These are phyloP conservation scores for Pseudozyma pruni DNA, from an alignment of 1,284 basidiomycete genomes.

Conservation along the genomic window DNA sequence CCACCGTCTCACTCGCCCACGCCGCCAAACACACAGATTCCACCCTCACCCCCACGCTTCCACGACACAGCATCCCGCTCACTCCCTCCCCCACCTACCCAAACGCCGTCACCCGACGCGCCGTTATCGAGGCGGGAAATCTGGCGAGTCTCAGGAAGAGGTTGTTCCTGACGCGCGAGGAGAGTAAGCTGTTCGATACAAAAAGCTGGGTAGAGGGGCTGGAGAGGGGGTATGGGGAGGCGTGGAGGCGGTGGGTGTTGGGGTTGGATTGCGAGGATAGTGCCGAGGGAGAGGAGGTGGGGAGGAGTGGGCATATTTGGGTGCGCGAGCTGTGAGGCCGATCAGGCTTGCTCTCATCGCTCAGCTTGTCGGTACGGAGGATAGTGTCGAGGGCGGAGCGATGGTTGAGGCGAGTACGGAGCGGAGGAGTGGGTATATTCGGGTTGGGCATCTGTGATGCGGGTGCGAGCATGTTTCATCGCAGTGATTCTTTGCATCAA, in stretches of 20 bases:
- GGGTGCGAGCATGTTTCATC: too few species aligned
- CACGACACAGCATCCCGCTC: conserved; percentile 27
- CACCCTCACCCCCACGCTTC: conserved; percentile 21
- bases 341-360: neutral
- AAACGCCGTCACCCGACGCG: conserved; percentile 40
- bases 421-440: too few species aligned
- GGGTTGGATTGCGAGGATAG: conserved; percentile 71
- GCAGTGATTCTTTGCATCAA: too few species aligned
- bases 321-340: conserved; percentile 16
- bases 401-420: too few species aligned
- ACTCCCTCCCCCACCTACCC: conserved; percentile 27
- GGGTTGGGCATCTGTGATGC: too few species aligned
- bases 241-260: conserved; percentile 74
- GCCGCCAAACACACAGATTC: conserved; percentile 31
- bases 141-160: conserved; percentile 44
- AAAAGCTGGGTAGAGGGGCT: conserved; percentile 73
- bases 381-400: too few species aligned
- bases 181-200: conserved; percentile 73
- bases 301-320: conserved; percentile 53
- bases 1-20: conserved; percentile 42
- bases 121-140: neutral
- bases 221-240: conserved; percentile 72
- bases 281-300: conserved; percentile 66
- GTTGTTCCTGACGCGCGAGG: conserved; percentile 72
- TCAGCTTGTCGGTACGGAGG: too few species aligned